Evolutionary conservation across 2,329 filamentous ascomycete genomes (phyloP), one percentile per base, ranked within the genome.

Genomic region (Aspergillus ustus): DNA sequence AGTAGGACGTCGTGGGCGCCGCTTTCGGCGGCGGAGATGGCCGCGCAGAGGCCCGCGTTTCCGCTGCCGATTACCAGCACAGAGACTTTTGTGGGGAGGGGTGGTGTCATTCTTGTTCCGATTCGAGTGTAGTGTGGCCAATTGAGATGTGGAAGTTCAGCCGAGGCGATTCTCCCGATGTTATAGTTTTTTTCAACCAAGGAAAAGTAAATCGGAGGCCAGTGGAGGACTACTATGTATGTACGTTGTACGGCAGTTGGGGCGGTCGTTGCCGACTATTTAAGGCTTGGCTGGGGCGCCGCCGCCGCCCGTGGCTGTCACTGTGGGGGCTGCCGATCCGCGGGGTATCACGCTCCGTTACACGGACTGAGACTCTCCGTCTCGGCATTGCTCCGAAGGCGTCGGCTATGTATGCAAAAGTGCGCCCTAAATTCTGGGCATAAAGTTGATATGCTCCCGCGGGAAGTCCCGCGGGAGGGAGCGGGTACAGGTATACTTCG

Each of bases 11-110:
- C 54, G 5, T 49, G 22, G 7, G 65, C 61, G 43, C 61, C 63
- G 7, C 54, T 60, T 49, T 87, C 74, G 1, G 80, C 78, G 2
- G 87, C 86, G 13, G 54, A 50, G 7, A 84, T 78, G 8, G 87
- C 87, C 3, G 87, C 83, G 11, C 78, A 82, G 73, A 89, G 86
- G 15, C 87, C 88, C 17, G 88, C 88, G 68, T 89, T 89, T 55
- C 88, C 88, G 55, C 83, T 81, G 20, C 88, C 88, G 34, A 88
- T 77, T 7, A 91, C 81, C 6, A 90, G 69, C 63, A 74, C 70
- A 51, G 76, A 73, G 61, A 11, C 8, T 40, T 11, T 15, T 13
- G 34, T 40, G 13, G 34, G 34, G 13, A 15, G 11, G 15, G 34
- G 5, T 11, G 15, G 13, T 13, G 9, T 40, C 31, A 13, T 40